phyloP scores from a whole-genome alignment of 2,329 filamentous ascomycete genomes.

The Botryotinia narcissicola region DNA sequence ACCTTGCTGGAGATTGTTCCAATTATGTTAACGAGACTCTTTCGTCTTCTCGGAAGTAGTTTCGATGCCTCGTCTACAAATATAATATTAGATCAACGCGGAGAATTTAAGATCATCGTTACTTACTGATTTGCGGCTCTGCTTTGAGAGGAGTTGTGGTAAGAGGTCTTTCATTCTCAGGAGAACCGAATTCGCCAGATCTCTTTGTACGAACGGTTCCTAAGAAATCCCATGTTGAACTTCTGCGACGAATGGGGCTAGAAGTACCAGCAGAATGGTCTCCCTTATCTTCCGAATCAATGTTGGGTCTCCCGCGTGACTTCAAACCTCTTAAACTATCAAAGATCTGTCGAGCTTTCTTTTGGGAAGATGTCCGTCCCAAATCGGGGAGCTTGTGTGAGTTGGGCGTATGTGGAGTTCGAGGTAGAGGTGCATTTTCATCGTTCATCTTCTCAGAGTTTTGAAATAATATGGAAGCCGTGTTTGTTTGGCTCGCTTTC shows the following conservation, averaged over 20 bases:
- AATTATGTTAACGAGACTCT: slow-evolving; percentile 32
- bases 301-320: not conserved
- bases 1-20: slow-evolving; percentile 28
- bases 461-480: slow-evolving; percentile 17
- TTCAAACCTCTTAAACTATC: slow-evolving; percentile 18
- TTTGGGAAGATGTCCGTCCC: slow-evolving; percentile 18
- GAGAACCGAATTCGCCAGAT: not conserved
- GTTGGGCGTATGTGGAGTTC: slow-evolving; percentile 13
- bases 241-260: slow-evolving; percentile 17
- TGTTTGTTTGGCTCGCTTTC: not conserved
- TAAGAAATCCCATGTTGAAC: slow-evolving; percentile 27
- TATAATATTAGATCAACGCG: not conserved
- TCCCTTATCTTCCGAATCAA: not conserved
- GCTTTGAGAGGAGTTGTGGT: slow-evolving; percentile 23
- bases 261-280: not conserved
- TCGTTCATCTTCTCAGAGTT: slow-evolving; percentile 7
- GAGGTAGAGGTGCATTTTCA: slow-evolving; percentile 8
- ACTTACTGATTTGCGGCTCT: not conserved
- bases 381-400: slow-evolving; percentile 11
- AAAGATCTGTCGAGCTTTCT: slow-evolving; percentile 16
- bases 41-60: slow-evolving; percentile 25
- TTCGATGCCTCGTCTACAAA: not conserved
- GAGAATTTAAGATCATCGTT: not conserved
- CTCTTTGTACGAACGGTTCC: slow-evolving; percentile 2
- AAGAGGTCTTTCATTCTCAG: slow-evolving; percentile 14